Conservation (phyloP, 208 protist species). For the Leishmania arabica region DNA sequence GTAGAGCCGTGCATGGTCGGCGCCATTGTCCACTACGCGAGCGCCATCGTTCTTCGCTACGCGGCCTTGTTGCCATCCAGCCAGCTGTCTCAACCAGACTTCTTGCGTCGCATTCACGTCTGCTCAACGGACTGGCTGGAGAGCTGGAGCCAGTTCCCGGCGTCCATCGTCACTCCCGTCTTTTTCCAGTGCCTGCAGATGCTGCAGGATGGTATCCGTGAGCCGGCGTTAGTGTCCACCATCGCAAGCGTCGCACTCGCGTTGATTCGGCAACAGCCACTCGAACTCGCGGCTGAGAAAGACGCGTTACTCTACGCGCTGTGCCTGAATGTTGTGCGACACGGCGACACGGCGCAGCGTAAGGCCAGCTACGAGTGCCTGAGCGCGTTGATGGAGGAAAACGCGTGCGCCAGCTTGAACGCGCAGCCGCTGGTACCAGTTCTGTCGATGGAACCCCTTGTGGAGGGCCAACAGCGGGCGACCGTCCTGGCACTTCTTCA, state of each 20-base stretch:
- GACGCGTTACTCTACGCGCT: conserved; percentile 78
- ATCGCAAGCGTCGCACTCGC: conserved; percentile 54
- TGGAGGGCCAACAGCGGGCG: conserved; percentile 63
- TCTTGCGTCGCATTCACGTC: conserved; percentile 59
- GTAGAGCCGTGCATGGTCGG: conserved; percentile 39
- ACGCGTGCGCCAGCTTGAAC: conserved; percentile 38
- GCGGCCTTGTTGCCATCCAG: conserved; percentile 36
- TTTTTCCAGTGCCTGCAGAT: conserved; percentile 53
- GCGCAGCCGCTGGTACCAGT: conserved; percentile 46
- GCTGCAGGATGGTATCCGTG: conserved; percentile 40
- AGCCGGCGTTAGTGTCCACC: conserved; percentile 50
- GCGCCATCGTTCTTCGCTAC: conserved; percentile 68
- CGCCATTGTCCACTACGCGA: conserved; percentile 81
- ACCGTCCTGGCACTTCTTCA: conserved; percentile 71
- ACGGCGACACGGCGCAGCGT: conserved; percentile 37
- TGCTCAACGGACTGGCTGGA: conserved; percentile 66
- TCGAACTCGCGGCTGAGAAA: conserved; percentile 37
- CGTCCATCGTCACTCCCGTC: conserved; percentile 25
- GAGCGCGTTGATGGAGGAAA: conserved; percentile 67
- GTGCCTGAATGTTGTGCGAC: conserved; percentile 42
- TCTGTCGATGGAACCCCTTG: conserved; percentile 47
- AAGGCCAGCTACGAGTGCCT: conserved; percentile 60
- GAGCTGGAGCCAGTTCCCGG: conserved; percentile 42
- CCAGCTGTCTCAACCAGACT: conserved; percentile 34
- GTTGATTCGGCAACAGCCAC: conserved; percentile 49